A percentile compares a stretch with the other conserved stretches of the same genome.
phyloP scores from a whole-genome alignment of 805 yeast species.

The Nakazawaea wickerhamii region DNA sequence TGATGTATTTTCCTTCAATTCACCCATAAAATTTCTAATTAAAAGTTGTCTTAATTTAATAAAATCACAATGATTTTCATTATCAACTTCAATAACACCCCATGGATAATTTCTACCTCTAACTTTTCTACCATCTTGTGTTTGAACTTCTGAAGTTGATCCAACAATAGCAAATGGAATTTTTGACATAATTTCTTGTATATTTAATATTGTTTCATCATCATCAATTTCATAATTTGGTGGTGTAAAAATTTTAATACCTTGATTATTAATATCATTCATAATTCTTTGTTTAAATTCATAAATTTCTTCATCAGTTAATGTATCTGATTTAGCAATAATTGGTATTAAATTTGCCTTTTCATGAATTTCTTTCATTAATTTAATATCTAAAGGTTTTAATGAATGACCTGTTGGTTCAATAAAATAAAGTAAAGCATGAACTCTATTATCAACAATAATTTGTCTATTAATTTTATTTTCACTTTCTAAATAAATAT shows the following conservation, averaged over 20 bases:
- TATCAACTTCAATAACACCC: constrained; percentile 95
- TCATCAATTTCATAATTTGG: constrained; percentile 70
- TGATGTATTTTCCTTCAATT: constrained; percentile 80
- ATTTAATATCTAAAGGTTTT: constrained; percentile 81
- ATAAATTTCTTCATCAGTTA: constrained; percentile 78
- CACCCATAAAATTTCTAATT: constrained; percentile 88
- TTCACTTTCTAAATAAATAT: constrained; percentile 84
- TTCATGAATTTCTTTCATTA: constrained; percentile 82
- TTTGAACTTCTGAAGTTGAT: constrained; percentile 66
- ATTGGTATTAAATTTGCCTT: constrained; percentile 93
- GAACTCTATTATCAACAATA: constrained; percentile 78
- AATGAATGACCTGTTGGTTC: constrained; percentile 97
- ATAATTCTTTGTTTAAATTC: constrained; percentile 72
- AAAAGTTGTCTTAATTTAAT: constrained; percentile 82
- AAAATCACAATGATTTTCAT: constrained; percentile 90
- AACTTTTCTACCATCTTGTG: constrained; percentile 69
- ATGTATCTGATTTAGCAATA: constrained; percentile 90
- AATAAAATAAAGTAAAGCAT: constrained; percentile 88
- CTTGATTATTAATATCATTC: constrained; percentile 70
- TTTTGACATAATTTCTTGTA: constrained; percentile 58
- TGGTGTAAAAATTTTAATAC: constrained; percentile 74
- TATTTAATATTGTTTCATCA: constrained; percentile 67
- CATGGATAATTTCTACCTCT: constrained; percentile 95
- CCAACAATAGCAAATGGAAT: constrained; percentile 96
- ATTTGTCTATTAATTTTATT: constrained; percentile 71